These are phyloP conservation scores for Biscogniauxia marginata DNA, from an alignment of 2,329 filamentous ascomycete species.

Conservation along the genomic window DNA sequence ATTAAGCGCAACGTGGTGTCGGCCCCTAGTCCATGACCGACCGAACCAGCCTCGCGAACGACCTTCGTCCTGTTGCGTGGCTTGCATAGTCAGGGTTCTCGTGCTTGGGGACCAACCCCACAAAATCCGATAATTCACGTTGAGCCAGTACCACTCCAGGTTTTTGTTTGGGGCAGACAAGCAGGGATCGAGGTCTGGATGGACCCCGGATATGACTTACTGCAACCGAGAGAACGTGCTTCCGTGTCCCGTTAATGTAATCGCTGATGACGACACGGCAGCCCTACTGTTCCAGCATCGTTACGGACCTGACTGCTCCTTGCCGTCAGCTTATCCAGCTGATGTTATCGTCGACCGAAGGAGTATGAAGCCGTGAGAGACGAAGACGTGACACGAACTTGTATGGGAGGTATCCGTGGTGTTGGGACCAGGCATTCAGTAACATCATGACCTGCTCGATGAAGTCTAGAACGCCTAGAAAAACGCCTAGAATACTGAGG, in stretches of 20 bases:
- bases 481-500: constrained; percentile 12
- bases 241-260: constrained; percentile 9
- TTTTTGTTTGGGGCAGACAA: constrained; percentile 1
- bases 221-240: constrained; percentile 11
- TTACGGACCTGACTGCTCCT: not conserved
- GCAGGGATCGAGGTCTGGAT: constrained; percentile 15
- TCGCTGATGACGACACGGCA: constrained; percentile 1
- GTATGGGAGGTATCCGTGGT: constrained; percentile 21
- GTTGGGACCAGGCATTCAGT: constrained; percentile 25
- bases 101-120: constrained; percentile 18
- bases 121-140: constrained; percentile 16
- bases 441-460: constrained; percentile 17
- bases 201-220: constrained; percentile 16
- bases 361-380: not conserved
- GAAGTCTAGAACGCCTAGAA: constrained; percentile 19
- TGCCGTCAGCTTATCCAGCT: not conserved
- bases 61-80: not conserved
- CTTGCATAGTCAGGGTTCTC: not conserved
- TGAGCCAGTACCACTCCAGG: constrained; percentile 6
- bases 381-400: constrained; percentile 5
- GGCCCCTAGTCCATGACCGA: not conserved
- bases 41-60: constrained; percentile 7
- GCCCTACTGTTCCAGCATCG: not conserved
- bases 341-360: not conserved
- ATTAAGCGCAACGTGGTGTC: not conserved